A percentile compares a stretch with the other conserved stretches of the same genome.
Conservation (phyloP, 1,284 basidiomycete genomes). For the Pseudozyma sp. region DNA sequence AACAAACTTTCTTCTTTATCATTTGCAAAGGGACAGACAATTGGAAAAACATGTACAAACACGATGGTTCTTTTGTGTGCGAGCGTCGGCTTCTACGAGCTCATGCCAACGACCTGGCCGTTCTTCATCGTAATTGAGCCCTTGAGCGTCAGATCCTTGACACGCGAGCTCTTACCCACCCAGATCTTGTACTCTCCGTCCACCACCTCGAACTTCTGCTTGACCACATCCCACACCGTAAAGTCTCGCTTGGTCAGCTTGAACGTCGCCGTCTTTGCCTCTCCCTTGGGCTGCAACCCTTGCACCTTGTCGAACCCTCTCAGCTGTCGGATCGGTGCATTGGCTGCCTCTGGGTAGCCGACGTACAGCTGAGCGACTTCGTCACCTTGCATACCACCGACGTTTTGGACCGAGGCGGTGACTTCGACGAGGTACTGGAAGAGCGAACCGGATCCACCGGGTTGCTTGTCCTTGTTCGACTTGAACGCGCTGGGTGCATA, state of each 20-base stretch:
- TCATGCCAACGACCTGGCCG: slow-evolving; percentile 14
- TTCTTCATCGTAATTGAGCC: slow-evolving; percentile 33
- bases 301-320: slow-evolving; percentile 58
- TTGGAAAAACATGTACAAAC: too few relatives aligned
- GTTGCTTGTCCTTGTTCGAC: slow-evolving; percentile 27
- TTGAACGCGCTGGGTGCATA: slow-evolving; percentile 25
- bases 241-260: slow-evolving; percentile 48
- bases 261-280: slow-evolving; percentile 36
- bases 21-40: too few relatives aligned
- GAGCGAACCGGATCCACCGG: slow-evolving; percentile 34
- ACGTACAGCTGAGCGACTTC: slow-evolving; percentile 71
- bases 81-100: neutral
- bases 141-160: slow-evolving; percentile 17
- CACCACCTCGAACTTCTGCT: slow-evolving; percentile 43
- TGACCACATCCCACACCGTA: slow-evolving; percentile 42
- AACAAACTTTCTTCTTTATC: too few relatives aligned
- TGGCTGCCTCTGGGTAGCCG: slow-evolving; percentile 27
- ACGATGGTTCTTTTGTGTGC: neutral
- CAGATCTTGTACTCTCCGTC: slow-evolving; percentile 47
- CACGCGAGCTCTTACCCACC: slow-evolving; percentile 37
- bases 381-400: slow-evolving; percentile 69
- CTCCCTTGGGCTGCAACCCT: slow-evolving; percentile 21
- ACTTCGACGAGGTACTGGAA: slow-evolving; percentile 72
- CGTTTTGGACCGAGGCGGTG: slow-evolving; percentile 70
- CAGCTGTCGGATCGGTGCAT: slow-evolving; percentile 39